Conservation (phyloP, 2,329 filamentous ascomycete genomes). For the Trichoderma breve region DNA sequence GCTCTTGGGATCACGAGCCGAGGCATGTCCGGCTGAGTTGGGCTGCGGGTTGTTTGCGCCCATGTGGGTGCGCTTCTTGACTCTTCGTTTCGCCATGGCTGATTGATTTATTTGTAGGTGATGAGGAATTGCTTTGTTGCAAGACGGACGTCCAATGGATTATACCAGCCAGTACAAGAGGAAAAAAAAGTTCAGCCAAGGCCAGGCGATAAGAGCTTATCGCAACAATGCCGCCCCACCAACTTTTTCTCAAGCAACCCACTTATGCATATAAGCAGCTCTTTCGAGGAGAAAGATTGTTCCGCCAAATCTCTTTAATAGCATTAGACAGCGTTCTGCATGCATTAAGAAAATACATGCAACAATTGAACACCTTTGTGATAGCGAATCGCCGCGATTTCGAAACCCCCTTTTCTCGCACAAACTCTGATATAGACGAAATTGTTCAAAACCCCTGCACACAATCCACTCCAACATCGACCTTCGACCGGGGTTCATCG, state of each 20-base stretch:
- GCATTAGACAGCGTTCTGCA: neutral
- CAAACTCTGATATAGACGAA: neutral
- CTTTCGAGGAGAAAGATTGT: neutral
- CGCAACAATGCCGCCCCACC: constrained; percentile 34
- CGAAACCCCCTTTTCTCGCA: neutral
- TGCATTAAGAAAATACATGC: neutral
- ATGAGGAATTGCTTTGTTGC: neutral
- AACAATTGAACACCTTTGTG: neutral
- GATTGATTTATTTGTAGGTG: constrained; percentile 20
- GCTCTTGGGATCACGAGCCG: constrained; percentile 76
- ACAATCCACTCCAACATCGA: neutral
- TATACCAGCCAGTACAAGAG: neutral
- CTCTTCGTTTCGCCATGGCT: constrained; percentile 74
- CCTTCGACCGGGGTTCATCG: constrained; percentile 1
- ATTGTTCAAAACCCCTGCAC: neutral
- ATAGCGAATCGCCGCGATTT: neutral
- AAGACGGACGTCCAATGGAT: neutral
- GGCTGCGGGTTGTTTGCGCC: constrained; percentile 61
- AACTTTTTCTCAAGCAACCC: constrained; percentile 30
- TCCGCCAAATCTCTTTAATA: neutral
- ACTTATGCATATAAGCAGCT: neutral
- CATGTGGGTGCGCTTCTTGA: constrained; percentile 86
- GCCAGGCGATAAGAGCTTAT: constrained; percentile 34
- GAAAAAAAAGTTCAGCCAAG: constrained; percentile 36
- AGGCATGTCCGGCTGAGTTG: constrained; percentile 57